Conservation (phyloP, 2,329 filamentous ascomycete species). For the Pseudogymnoascus pannorum region DNA sequence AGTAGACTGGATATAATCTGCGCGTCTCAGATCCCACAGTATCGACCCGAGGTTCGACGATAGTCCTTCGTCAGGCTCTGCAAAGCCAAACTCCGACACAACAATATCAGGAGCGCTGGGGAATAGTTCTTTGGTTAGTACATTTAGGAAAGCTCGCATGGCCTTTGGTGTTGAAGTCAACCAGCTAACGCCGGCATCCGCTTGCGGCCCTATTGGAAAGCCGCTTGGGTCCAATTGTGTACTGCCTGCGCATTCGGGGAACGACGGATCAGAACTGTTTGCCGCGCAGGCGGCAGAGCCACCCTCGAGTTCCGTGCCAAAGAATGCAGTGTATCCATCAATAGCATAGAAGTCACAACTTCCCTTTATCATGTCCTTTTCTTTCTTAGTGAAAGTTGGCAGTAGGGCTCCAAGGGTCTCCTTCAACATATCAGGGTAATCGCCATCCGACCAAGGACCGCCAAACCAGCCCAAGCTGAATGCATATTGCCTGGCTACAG, state of each 20-base stretch:
- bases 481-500: constrained; percentile 34
- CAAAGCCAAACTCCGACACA: constrained; percentile 36
- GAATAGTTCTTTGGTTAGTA: constrained; percentile 36
- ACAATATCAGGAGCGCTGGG: constrained; percentile 35
- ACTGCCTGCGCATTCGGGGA: constrained; percentile 35
- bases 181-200: constrained; percentile 35
- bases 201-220: constrained; percentile 38
- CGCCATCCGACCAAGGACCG: constrained; percentile 39
- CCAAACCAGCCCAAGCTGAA: constrained; percentile 39
- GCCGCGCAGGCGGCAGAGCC: constrained; percentile 33
- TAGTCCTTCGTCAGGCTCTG: constrained; percentile 34
- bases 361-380: constrained; percentile 36
- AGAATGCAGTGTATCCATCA: constrained; percentile 28
- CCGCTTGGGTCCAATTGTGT: constrained; percentile 30
- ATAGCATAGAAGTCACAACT: constrained; percentile 38
- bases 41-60: constrained; percentile 24
- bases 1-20: constrained; percentile 36
- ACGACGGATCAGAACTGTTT: constrained; percentile 34
- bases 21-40: constrained; percentile 34
- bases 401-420: constrained; percentile 34
- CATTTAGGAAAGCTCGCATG: constrained; percentile 35
- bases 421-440: constrained; percentile 34
- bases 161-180: constrained; percentile 34
- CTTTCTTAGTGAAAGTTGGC: constrained; percentile 31
- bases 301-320: constrained; percentile 27